Percentiles rank a stretch among this genome's conserved stretches.
Evolutionary conservation across 345 rosid genomes (phyloP).

Genomic region (Crucihimalaya himalaica): DNA sequence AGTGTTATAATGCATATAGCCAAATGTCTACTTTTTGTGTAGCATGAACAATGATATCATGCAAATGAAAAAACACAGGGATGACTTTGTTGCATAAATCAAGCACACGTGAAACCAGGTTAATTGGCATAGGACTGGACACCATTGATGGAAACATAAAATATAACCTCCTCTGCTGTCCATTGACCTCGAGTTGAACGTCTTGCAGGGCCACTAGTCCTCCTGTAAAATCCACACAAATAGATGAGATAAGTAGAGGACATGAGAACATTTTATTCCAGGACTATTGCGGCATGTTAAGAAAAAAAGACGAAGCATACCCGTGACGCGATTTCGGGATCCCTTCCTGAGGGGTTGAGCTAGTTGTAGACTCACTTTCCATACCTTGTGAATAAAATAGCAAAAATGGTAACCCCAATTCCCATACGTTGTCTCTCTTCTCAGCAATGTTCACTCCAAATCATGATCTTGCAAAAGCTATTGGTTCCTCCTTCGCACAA

Average conservation of each 20-base stretch:
- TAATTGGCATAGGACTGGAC: not conserved
- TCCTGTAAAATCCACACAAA: constrained; percentile 50
- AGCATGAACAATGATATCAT: constrained; percentile 15
- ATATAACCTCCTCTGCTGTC: constrained; percentile 95
- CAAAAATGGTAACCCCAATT: constrained; percentile 53
- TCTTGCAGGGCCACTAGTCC: constrained; percentile 95
- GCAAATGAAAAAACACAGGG: constrained; percentile 9
- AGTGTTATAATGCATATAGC: not conserved
- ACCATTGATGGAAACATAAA: constrained; percentile 17
- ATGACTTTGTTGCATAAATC: not conserved
- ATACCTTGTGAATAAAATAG: constrained; percentile 51
- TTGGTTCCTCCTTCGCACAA: constrained; percentile 31
- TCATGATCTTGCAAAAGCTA: constrained; percentile 46
- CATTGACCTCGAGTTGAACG: constrained; percentile 99
- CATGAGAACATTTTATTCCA: not conserved
- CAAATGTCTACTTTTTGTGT: constrained; percentile 3
- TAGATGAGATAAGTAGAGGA: not conserved
- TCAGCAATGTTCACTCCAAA: constrained; percentile 52
- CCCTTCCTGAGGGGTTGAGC: constrained; percentile 57
- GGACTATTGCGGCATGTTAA: not conserved
- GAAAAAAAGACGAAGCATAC: constrained; percentile 46
- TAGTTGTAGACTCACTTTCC: constrained; percentile 63
- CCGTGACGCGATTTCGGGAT: constrained; percentile 69
- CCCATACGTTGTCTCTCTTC: constrained; percentile 54
- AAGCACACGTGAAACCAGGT: not conserved